Evolutionary conservation across 2,329 filamentous ascomycete genomes (phyloP), one percentile per base, ranked within the genome.

Genomic region (Hypomyces rosellus): DNA sequence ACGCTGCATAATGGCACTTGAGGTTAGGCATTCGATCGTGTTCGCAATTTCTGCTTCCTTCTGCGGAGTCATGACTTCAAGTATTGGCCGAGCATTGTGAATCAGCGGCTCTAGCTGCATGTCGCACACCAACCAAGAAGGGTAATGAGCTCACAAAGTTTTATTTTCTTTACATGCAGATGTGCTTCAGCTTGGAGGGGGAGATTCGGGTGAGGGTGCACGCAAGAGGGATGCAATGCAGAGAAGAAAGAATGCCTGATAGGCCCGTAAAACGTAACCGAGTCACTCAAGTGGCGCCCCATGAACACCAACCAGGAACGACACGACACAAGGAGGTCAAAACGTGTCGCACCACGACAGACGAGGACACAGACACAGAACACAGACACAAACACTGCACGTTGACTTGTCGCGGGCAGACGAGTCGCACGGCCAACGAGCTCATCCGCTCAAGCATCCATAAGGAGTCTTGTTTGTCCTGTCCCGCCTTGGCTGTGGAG

Each of bases 331-430:
- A 34, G 14, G 33, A 47, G 47, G 42, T 34, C 46, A 43, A 43
- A 50, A 46, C 44, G 37, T 42, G 49, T 50, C 34, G 49, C 25
- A 51, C 45, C 49, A 44, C 25, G 25, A 30, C 25, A 30, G 25
- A 30, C 25, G 25, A 30, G 9, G 38, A 43, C 44, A 45, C 46
- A 39, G 41, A 34, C 39, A 51, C 9, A 42, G 39, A 7, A 51
- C 9, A 42, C 13, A 7, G 38, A 42, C 44, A 47, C 38, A 36
- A 44, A 34, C 34, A 39, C 46, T 47, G 49, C 49, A 47, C 44
- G 39, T 46, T 51, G 49, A 51, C 49, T 51, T 51, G 49, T 51
- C 49, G 49, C 33, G 38, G 46, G 44, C 16, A 38, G 38, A 37
- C 38, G 44, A 51, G 38, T 39, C 34, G 46, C 49, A 14, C 33